Evolutionary conservation across 2,329 filamentous ascomycete genomes (phyloP).

Genomic region (Neocatenulostroma microsporum): DNA sequence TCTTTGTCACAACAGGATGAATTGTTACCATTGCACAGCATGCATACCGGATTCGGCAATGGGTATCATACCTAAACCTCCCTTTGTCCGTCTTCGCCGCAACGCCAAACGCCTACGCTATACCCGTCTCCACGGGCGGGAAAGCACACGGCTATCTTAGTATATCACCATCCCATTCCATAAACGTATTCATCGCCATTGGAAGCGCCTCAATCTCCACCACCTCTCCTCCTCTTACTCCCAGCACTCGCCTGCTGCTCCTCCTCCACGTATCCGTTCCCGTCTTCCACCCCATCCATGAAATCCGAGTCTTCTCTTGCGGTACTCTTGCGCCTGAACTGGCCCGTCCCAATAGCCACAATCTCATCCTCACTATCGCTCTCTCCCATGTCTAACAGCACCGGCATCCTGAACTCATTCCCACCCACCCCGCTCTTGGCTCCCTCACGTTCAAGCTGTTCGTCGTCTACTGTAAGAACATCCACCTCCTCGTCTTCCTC

Average conservation of each 20-base stretch:
- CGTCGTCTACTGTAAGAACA: slow-evolving; percentile 67
- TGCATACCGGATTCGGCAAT: no score
- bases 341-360: slow-evolving; percentile 61
- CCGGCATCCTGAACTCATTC: slow-evolving; percentile 69
- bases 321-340: slow-evolving; percentile 72
- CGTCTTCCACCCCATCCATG: slow-evolving; percentile 17
- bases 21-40: no score
- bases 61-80: no score
- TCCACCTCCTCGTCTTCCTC: slow-evolving; percentile 91
- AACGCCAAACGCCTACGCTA: no score
- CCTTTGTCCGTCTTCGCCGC: no score
- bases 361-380: slow-evolving; percentile 93
- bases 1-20: no score
- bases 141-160: no score
- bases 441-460: slow-evolving; percentile 32
- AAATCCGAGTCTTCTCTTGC: slow-evolving; percentile 44
- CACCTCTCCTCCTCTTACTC: slow-evolving; percentile 1
- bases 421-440: slow-evolving; percentile 45
- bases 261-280: slow-evolving; percentile 14
- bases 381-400: slow-evolving; percentile 84
- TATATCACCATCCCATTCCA: no score
- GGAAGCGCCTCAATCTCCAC: no score
- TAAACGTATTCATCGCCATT: no score
- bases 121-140: no score
- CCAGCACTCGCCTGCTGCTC: slow-evolving; percentile 10